Base-by-base conservation (phyloP, 176 grass and related monocot genomes). In the Hordeum vulgare region DNA sequence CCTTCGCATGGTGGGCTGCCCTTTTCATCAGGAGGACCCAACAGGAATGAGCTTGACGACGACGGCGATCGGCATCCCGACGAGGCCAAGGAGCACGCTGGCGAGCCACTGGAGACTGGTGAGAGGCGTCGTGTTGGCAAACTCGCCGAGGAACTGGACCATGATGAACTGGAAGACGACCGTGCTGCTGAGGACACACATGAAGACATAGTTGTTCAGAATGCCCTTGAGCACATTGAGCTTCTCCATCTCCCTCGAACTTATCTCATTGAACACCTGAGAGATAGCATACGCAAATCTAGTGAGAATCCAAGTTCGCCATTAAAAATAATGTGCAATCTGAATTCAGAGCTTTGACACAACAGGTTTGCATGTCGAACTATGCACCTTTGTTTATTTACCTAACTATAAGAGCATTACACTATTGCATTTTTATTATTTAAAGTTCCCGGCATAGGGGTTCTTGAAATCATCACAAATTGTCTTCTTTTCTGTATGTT, bases 221-320 rank as follows among this genome's bases (percentile, higher is more conserved):
- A 99, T 99, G 77, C 96, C 96, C 63, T 87, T 83, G 25, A 99
- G 89, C 44, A 99, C 93, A 83, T 96, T 85, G 61, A 99, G 81
- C 84, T 92, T 99, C 81, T 99, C 96, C 89, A 99, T 99, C 76
- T 99, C 96, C 87, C 96, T 83, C 6, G 93, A 96, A 80, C 89
- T 96, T 84, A 99, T 92, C 84, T 99, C 96, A 85, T 99, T 96
- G 89, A 99, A 99, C 33, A 96, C 87, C 93, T 99, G 82, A 11
- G 84, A 11, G 74, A 21, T 36, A 63, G 71, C 56, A 81, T 39
- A 53, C 21, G 35, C 0, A 71, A 9, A 42, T 89, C 24, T 56
- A 78, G 31, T 62, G 31, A 64, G 29, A 27, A 25, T 15, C 24
- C 41, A 61, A 39, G 61, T 58, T 62, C 9, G 8, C 8, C 8